Evolutionary conservation across 2,329 filamentous ascomycete species (phyloP).

Genomic region (Talaromyces sp.): DNA sequence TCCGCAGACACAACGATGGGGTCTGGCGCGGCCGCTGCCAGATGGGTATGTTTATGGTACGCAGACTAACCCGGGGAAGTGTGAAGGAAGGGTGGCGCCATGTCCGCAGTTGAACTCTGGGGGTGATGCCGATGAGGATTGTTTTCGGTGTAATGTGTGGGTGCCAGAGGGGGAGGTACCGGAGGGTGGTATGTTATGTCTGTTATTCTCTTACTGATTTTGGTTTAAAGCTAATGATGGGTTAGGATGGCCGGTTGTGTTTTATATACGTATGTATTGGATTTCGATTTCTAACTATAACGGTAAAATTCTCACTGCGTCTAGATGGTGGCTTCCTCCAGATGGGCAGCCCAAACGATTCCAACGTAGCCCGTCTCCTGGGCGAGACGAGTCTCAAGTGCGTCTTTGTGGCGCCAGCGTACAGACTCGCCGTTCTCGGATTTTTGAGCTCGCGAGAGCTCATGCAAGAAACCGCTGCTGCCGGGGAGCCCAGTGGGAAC

Average conservation of each 20-base stretch:
- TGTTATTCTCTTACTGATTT: background rate
- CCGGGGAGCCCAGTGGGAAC: conserved; percentile 41
- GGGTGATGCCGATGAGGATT: conserved; percentile 47
- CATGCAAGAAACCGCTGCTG: conserved; percentile 34
- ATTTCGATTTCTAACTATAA: background rate
- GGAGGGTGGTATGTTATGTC: conserved; percentile 21
- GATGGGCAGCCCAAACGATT: conserved; percentile 49
- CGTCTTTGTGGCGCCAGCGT: conserved; percentile 53
- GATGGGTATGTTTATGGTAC: conserved; percentile 50
- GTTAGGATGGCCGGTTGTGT: conserved; percentile 53
- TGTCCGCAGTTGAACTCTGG: conserved; percentile 50
- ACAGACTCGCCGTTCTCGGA: conserved; percentile 54
- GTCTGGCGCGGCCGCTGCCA: conserved; percentile 45
- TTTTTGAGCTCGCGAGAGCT: conserved; percentile 51
- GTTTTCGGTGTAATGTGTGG: conserved; percentile 54
- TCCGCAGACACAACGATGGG: conserved; percentile 45
- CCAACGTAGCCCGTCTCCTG: conserved; percentile 43
- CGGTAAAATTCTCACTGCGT: background rate
- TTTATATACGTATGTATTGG: conserved; percentile 49
- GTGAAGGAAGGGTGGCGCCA: conserved; percentile 32
- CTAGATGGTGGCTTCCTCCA: conserved; percentile 56
- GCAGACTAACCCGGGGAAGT: conserved; percentile 42
- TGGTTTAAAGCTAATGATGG: background rate
- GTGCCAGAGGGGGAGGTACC: conserved; percentile 46
- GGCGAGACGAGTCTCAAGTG: conserved; percentile 46